phyloP scores from a whole-genome alignment of 2,329 filamentous ascomycete genomes.

The Volutella citrinella region DNA sequence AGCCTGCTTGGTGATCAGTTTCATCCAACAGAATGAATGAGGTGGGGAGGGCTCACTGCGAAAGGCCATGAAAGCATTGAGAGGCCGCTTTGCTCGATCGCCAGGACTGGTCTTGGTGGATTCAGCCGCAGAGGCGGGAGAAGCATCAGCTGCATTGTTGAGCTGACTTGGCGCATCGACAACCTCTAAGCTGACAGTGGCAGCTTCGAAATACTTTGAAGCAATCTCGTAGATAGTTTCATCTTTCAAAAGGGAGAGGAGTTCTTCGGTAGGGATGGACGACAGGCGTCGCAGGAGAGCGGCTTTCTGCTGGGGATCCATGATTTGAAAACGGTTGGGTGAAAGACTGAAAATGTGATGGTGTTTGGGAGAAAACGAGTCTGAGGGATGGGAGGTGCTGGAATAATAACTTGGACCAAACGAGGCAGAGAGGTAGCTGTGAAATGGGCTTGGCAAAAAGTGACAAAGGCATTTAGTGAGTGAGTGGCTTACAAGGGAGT shows the following conservation, averaged over 20 bases:
- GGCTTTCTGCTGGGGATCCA: too few relatives aligned
- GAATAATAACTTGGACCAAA: too few relatives aligned
- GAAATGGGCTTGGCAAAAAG: too few relatives aligned
- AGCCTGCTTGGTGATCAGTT: too few relatives aligned
- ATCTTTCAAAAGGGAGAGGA: constrained; percentile 17
- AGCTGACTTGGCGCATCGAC: not conserved
- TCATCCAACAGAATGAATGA: too few relatives aligned
- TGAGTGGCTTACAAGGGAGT: too few relatives aligned
- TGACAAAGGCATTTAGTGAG: too few relatives aligned
- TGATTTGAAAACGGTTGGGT: too few relatives aligned
- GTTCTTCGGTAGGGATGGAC: constrained; percentile 9
- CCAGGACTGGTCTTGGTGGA: not conserved
- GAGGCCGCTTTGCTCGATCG: constrained; percentile 23
- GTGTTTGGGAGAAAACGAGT: too few relatives aligned
- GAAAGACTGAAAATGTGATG: too few relatives aligned
- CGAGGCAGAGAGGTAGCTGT: too few relatives aligned
- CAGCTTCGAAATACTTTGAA: constrained; percentile 7
- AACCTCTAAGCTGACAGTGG: not conserved
- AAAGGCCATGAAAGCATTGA: constrained; percentile 33
- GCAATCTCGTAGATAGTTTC: constrained; percentile 20
- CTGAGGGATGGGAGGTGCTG: too few relatives aligned
- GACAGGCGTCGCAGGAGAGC: constrained; percentile 16
- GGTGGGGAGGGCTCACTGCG: constrained; percentile 25
- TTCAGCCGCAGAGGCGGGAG: not conserved
- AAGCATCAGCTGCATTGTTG: not conserved